Percentiles rank a stretch among this genome's conserved stretches.
These are phyloP conservation scores for Dissophora globulifera DNA, from an alignment of 192 early-diverging fungal species.

Conservation along the genomic window DNA sequence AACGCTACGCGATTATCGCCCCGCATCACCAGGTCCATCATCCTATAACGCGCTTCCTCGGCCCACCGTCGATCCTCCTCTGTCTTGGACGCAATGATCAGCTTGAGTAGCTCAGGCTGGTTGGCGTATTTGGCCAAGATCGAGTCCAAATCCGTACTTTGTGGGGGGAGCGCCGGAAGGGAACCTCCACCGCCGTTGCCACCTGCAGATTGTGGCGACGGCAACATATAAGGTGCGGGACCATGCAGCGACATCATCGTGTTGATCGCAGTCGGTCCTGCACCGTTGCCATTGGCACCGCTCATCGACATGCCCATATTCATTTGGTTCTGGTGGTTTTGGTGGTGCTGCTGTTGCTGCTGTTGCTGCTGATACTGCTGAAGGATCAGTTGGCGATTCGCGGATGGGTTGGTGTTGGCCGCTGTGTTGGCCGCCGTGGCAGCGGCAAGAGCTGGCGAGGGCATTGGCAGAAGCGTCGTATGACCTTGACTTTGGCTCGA, in stretches of 20 bases:
- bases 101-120: constrained; percentile 63
- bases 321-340: constrained; percentile 20
- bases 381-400: constrained; percentile 35
- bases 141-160: constrained; percentile 58
- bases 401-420: constrained; percentile 37
- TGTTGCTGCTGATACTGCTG: constrained; percentile 45
- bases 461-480: constrained; percentile 39
- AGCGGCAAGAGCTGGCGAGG: constrained; percentile 43
- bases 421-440: constrained; percentile 47
- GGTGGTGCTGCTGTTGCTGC: constrained; percentile 31
- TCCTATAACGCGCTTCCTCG: constrained; percentile 65
- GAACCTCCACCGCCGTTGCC: constrained; percentile 3
- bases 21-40: constrained; percentile 59
- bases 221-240: constrained; percentile 25
- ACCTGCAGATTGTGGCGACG: constrained; percentile 25
- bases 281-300: too few relatives aligned
- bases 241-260: constrained; percentile 47
- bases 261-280: constrained; percentile 31
- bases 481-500: constrained; percentile 31
- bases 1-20: constrained; percentile 32
- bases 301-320: constrained; percentile 34
- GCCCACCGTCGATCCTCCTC: constrained; percentile 67
- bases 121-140: constrained; percentile 58
- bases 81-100: constrained; percentile 64
- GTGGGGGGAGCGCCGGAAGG: constrained; percentile 27